Conservation (phyloP, 208 protist species). For the Wallacemonas sp. region DNA sequence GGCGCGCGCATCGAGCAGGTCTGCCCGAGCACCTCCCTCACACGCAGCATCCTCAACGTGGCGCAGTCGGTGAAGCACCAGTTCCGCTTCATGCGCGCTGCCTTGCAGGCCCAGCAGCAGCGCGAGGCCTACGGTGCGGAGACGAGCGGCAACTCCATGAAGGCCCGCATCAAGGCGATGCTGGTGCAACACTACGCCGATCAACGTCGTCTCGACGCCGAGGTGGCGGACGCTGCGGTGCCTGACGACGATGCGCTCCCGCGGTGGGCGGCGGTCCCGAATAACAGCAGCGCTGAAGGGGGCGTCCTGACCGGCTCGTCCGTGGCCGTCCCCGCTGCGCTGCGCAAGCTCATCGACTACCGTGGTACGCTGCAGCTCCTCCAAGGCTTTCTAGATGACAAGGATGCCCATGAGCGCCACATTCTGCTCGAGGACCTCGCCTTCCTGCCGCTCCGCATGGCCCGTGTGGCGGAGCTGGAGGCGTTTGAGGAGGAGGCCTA, state of each 20-base stretch:
- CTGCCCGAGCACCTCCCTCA: slow-evolving; percentile 49
- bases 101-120: slow-evolving; percentile 36
- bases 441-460: slow-evolving; percentile 60
- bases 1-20: slow-evolving; percentile 64
- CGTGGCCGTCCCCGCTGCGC: not conserved
- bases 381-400: slow-evolving; percentile 26
- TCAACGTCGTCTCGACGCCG: slow-evolving; percentile 17
- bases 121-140: slow-evolving; percentile 36
- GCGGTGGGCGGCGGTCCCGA: not conserved
- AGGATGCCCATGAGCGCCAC: slow-evolving; percentile 31
- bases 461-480: slow-evolving; percentile 57
- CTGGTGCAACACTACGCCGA: slow-evolving; percentile 38
- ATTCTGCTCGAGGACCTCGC: slow-evolving; percentile 59
- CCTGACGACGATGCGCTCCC: not conserved
- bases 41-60: slow-evolving; percentile 36
- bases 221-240: not conserved
- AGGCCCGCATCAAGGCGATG: slow-evolving; percentile 39
- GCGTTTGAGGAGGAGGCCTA: slow-evolving; percentile 47
- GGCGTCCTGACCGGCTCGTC: not conserved
- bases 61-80: slow-evolving; percentile 45
- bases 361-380: slow-evolving; percentile 47
- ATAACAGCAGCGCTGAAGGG: too few relatives aligned
- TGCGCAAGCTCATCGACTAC: slow-evolving; percentile 30
- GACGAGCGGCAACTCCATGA: slow-evolving; percentile 28
- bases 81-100: slow-evolving; percentile 42